Conservation (phyloP, 2,329 filamentous ascomycete species). For the Colletotrichum karsti region DNA sequence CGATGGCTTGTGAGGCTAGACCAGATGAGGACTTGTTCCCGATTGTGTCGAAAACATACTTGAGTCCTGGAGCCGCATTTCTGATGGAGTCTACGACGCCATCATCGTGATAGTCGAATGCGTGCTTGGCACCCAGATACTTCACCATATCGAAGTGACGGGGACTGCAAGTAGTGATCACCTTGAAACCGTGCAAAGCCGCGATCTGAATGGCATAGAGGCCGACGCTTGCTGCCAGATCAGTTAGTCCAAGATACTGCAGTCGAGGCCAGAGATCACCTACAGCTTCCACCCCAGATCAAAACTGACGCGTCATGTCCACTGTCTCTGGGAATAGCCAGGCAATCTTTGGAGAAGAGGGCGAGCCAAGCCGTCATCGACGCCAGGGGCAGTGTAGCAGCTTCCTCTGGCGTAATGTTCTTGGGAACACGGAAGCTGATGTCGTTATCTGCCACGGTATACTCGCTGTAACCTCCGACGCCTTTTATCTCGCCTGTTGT, state of each 20-base stretch:
- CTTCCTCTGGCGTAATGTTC: constrained; percentile 38
- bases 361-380: constrained; percentile 47
- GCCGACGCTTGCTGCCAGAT: constrained; percentile 43
- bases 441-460: constrained; percentile 47
- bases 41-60: constrained; percentile 51
- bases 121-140: constrained; percentile 41
- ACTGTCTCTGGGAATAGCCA: constrained; percentile 39
- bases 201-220: constrained; percentile 46
- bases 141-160: constrained; percentile 41
- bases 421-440: constrained; percentile 49
- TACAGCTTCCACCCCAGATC: constrained; percentile 54
- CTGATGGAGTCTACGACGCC: constrained; percentile 45
- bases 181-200: constrained; percentile 38
- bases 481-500: constrained; percentile 36
- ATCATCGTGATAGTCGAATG: constrained; percentile 49
- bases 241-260: background rate
- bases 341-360: constrained; percentile 45
- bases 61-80: constrained; percentile 39
- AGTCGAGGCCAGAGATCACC: background rate
- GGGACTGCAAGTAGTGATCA: constrained; percentile 45
- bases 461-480: constrained; percentile 48
- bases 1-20: constrained; percentile 40
- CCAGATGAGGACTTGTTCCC: constrained; percentile 46
- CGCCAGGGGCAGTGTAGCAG: constrained; percentile 48
- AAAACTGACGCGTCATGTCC: constrained; percentile 36